Evolutionary conservation across 106 monocot genomes (phyloP).

Genomic region (Dioscorea dumetorum): DNA sequence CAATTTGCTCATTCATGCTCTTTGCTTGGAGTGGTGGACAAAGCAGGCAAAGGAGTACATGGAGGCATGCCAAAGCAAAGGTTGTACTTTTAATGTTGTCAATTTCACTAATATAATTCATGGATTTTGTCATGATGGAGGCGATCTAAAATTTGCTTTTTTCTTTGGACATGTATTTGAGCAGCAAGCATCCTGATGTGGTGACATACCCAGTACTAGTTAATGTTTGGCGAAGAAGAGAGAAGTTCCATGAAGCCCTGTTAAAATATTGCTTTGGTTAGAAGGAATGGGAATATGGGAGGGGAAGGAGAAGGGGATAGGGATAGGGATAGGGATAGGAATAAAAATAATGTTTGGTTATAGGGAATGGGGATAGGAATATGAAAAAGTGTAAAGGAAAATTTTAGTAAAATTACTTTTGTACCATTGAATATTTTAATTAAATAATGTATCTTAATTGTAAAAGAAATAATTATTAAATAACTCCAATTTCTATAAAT

Average conservation of each 20-base stretch:
- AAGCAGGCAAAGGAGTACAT: slow-evolving; percentile 67
- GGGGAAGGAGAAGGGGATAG: too few species aligned
- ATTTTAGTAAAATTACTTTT: too few species aligned
- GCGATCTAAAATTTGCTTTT: slow-evolving; percentile 65
- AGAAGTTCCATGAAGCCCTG: slow-evolving; percentile 60
- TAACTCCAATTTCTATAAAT: too few species aligned
- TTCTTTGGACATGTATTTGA: slow-evolving; percentile 92
- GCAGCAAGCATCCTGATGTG: slow-evolving; percentile 80
- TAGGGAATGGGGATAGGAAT: too few species aligned
- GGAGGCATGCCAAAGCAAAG: slow-evolving; percentile 88
- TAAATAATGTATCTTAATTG: too few species aligned
- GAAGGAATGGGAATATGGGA: too few species aligned
- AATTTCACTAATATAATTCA: slow-evolving; percentile 91
- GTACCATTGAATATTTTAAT: too few species aligned
- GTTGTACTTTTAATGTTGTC: slow-evolving; percentile 75
- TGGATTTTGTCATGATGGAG: slow-evolving; percentile 68
- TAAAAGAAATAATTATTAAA: too few species aligned
- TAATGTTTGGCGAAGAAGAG: slow-evolving; percentile 59
- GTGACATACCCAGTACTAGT: slow-evolving; percentile 80
- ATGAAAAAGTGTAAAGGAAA: too few species aligned
- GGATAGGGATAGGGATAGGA: too few species aligned
- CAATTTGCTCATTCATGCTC: slow-evolving; percentile 73
- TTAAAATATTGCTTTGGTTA: too few species aligned
- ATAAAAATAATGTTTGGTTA: too few species aligned
- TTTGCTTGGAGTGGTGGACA: slow-evolving; percentile 39